phyloP scores from a whole-genome alignment of 352 stramenopile genomes.

The Poterioochromonas sp. region DNA sequence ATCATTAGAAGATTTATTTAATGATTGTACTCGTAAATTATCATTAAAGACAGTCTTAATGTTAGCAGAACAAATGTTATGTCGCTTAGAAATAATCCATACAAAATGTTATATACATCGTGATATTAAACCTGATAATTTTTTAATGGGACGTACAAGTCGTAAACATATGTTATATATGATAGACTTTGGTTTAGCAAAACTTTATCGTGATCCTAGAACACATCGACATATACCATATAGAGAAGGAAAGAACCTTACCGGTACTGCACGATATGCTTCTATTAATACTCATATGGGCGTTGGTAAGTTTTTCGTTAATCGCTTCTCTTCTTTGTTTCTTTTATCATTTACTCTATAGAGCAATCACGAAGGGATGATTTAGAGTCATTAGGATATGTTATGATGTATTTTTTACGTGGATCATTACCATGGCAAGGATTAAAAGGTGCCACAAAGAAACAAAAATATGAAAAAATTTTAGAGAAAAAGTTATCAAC shows the following conservation, averaged over 20 bases:
- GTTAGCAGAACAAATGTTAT: slow-evolving; percentile 75
- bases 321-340: slow-evolving; percentile 16
- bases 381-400: slow-evolving; percentile 78
- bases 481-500: slow-evolving; percentile 45
- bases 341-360: neutral
- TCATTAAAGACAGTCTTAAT: slow-evolving; percentile 86
- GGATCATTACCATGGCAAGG: slow-evolving; percentile 85
- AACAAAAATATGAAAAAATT: slow-evolving; percentile 75
- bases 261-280: slow-evolving; percentile 79
- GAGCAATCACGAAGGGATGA: slow-evolving; percentile 82
- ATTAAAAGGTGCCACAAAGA: slow-evolving; percentile 87
- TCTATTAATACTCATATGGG: slow-evolving; percentile 88
- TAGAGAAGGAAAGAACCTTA: slow-evolving; percentile 85
- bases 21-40: slow-evolving; percentile 80
- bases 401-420: slow-evolving; percentile 68
- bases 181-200: slow-evolving; percentile 83
- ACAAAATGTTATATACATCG: slow-evolving; percentile 87
- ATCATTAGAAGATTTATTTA: slow-evolving; percentile 86
- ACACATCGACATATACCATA: slow-evolving; percentile 81
- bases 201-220: slow-evolving; percentile 82
- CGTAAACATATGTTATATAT: slow-evolving; percentile 79
- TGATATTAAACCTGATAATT: slow-evolving; percentile 92
- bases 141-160: slow-evolving; percentile 80
- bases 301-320: slow-evolving; percentile 50
- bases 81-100: slow-evolving; percentile 82